phyloP scores from a whole-genome alignment of 2,329 filamentous ascomycete genomes.

The Onygenales sp. region DNA sequence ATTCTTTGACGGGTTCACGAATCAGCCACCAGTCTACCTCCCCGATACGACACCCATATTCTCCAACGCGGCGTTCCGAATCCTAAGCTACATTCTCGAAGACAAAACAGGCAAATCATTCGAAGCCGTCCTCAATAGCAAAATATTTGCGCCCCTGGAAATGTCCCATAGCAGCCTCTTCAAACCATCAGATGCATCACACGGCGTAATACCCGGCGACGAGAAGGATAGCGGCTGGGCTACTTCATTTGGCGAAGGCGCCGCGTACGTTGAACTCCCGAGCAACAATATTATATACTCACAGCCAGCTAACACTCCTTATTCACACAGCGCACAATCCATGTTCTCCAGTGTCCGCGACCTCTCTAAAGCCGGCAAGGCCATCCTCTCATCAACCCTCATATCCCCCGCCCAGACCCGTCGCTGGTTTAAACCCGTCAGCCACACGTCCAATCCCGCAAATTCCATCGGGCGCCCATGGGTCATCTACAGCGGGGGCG shows the following conservation, averaged over 20 bases:
- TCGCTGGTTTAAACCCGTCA: slow-evolving; percentile 31
- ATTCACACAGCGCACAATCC: neutral
- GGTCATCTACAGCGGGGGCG: slow-evolving; percentile 22
- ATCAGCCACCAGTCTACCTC: slow-evolving; percentile 21
- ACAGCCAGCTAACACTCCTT: neutral
- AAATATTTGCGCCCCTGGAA: slow-evolving; percentile 23
- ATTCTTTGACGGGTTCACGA: slow-evolving; percentile 20
- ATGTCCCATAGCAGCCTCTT: slow-evolving; percentile 25
- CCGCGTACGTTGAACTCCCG: slow-evolving; percentile 14
- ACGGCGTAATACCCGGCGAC: slow-evolving; percentile 26
- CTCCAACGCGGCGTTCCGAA: slow-evolving; percentile 30
- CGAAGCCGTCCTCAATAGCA: slow-evolving; percentile 19
- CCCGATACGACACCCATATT: slow-evolving; percentile 29
- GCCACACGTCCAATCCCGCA: slow-evolving; percentile 25
- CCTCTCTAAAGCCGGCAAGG: slow-evolving; percentile 26
- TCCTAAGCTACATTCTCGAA: slow-evolving; percentile 29
- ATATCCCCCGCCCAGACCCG: slow-evolving; percentile 23
- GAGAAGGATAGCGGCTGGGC: slow-evolving; percentile 24
- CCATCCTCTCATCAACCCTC: slow-evolving; percentile 29
- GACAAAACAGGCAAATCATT: slow-evolving; percentile 26
- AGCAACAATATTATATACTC: neutral
- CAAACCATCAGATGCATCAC: slow-evolving; percentile 19
- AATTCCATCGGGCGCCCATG: slow-evolving; percentile 28
- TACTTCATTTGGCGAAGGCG: slow-evolving; percentile 22
- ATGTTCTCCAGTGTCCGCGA: slow-evolving; percentile 26